Base-by-base conservation (phyloP, 176 grass and related monocot species). In the Puya raimondii region DNA sequence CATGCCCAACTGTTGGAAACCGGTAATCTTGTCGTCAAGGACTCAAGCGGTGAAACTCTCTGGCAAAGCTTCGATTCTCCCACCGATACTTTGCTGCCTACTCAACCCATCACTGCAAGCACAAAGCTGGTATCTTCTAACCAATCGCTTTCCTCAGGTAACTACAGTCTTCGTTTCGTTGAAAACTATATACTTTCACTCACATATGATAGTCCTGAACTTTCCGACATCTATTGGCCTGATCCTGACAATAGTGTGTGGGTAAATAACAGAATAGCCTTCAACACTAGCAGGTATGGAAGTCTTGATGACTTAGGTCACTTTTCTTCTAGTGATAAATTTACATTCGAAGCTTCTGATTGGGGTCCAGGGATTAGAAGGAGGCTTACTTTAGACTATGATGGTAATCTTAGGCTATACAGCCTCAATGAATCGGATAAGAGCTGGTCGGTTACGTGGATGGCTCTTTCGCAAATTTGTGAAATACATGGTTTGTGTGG, bases 51-150 rank as follows among this genome's bases (percentile, higher is more conserved):
- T 9, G 72, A 57, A 0, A 64, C 13, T 9, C 0, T 85, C 33
- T 88, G 86, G 86, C 74, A 88, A 69, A 88, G 86, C 68, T 88
- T 88, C 47, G 78, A 85, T 74, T 88, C 57, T 51, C 82, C 86
- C 27, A 82, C 82, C 10, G 59, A 88, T 33, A 88, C 86, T 13
- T 72, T 85, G 33, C 78, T 88, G 23, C 82, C 86, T 23, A 15
- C 56, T 16, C 86, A 88, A 70, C 69, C 7, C 47, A 78, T 88
- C 53, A 88, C 72, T 59, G 63, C n/a, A 20, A 27, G 50, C 11
- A 67, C 77, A 48, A 74, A 74, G 70, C 52, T 88, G 4, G 64
- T 81, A 8, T 58, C 81, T 56, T 65, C 77, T 16, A 78, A 63
- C 22, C 42, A 54, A 83, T 68, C 47, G 2, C 47, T 70, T 12